Evolutionary conservation across 2,329 filamentous ascomycete species (phyloP), one percentile per base, ranked within the genome.

Genomic region (Xylariaceae sp.): DNA sequence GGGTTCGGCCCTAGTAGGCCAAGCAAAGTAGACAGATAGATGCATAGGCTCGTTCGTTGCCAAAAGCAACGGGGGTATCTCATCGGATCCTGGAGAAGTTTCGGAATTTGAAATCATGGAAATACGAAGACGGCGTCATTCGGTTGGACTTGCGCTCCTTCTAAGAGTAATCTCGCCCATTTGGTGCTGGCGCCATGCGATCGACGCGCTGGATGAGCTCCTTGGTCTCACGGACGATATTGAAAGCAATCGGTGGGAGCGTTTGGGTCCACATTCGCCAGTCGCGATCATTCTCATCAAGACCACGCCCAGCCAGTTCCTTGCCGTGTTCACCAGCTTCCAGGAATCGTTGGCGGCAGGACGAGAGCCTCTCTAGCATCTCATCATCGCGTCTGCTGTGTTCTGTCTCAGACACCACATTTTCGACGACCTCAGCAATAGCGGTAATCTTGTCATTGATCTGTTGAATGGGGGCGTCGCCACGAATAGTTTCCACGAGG

Each of bases 211-310:
- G 71, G 30, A 82, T 79, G 52, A 89, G 71, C 65, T 88, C 89
- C 73, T 92, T 94, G 45, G 86, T 87, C 68, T 90, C 87, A 52
- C 87, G 78, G 6, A 87, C 89, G 64, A 92, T 86, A 68, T 90
- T 87, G 68, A 95, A 95, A n/a, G 89, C 89, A 58, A 94, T 83
- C 2, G 89, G 89, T 11, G 89, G 89, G 44, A 95, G 71, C 27
- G 81, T 84, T 66, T 86, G 83, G 47, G 80, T 85, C 74, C 86
- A 85, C 62, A 76, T 75, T 54, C 75, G 75, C 81, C 81, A 83
- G 55, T 81, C 76, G 52, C 75, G 71, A 47, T 77, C 74, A 39
- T 75, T 74, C 42, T 80, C 71, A 38, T 74, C 73, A 14, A 74
- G 70, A 42, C 76, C 77, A 3, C 75, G 68, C 33, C 68, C 75